phyloP scores from a whole-genome alignment of 441 rosid genomes.

The Populus tomentosa region DNA sequence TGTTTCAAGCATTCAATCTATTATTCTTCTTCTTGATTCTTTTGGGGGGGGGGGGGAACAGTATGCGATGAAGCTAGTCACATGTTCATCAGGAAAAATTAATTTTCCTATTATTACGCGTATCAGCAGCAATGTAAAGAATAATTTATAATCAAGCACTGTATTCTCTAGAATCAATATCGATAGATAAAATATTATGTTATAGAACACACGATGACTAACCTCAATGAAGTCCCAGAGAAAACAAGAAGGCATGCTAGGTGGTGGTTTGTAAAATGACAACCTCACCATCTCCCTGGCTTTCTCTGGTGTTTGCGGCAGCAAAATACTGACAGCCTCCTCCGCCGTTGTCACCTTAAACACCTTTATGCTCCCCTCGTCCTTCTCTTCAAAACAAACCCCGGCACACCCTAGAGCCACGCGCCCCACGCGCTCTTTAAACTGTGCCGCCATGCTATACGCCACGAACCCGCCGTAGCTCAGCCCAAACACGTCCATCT shows the following conservation, averaged over 20 bases:
- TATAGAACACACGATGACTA: conserved; percentile 3
- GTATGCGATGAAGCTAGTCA: no score
- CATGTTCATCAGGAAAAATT: no score
- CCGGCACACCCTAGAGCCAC: conserved; percentile 66
- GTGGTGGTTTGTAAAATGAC: conserved; percentile 61
- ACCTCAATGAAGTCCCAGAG: conserved; percentile 58
- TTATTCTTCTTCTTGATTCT: no score
- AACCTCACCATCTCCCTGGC: conserved; percentile 36
- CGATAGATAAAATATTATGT: background rate
- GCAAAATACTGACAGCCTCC: conserved; percentile 41
- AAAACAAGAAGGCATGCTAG: conserved; percentile 46
- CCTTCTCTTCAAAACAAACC: conserved; percentile 66
- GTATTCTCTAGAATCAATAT: background rate
- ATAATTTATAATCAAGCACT: background rate
- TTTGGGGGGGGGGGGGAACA: no score
- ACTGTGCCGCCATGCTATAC: conserved; percentile 69
- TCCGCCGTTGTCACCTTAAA: conserved; percentile 32
- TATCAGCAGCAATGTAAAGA: background rate
- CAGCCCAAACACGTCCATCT: conserved; percentile 50
- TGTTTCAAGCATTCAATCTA: no score
- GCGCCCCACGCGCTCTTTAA: conserved; percentile 47
- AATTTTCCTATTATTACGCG: background rate
- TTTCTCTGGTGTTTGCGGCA: conserved; percentile 60
- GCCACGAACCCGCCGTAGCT: conserved; percentile 82
- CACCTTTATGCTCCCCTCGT: conserved; percentile 43